Conservation (phyloP, 2,329 filamentous ascomycete genomes). For the Penicillium crustosum region DNA sequence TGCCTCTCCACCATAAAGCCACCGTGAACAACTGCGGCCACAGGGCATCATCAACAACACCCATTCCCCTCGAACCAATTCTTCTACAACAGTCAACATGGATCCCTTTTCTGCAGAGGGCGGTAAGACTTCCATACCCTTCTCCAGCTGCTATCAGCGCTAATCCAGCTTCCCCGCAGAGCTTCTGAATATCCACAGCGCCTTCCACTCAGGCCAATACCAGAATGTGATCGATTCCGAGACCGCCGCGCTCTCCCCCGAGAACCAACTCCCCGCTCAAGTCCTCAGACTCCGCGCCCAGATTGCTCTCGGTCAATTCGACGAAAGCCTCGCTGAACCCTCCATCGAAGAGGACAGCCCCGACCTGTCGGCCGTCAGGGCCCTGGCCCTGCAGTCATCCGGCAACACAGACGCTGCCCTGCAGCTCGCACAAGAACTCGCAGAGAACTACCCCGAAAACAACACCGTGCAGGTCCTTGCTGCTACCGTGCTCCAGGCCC, state of each 20-base stretch:
- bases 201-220: slow-evolving; percentile 77
- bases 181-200: slow-evolving; percentile 66
- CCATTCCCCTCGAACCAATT: slow-evolving; percentile 8
- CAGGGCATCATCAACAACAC: slow-evolving; percentile 22
- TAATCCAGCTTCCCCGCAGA: slow-evolving; percentile 45
- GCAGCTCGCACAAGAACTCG: slow-evolving; percentile 65
- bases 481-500: slow-evolving; percentile 77
- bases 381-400: slow-evolving; percentile 66
- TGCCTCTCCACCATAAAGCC: slow-evolving; percentile 22
- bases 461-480: slow-evolving; percentile 75
- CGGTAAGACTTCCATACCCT: slow-evolving; percentile 42
- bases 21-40: slow-evolving; percentile 23
- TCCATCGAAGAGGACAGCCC: slow-evolving; percentile 65
- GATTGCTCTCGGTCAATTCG: slow-evolving; percentile 76
- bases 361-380: slow-evolving; percentile 73
- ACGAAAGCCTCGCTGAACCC: slow-evolving; percentile 68
- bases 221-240: slow-evolving; percentile 83
- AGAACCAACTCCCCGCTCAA: slow-evolving; percentile 74
- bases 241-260: slow-evolving; percentile 71
- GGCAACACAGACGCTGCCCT: slow-evolving; percentile 65
- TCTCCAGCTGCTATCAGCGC: not conserved
- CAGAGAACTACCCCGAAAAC: slow-evolving; percentile 68
- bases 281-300: slow-evolving; percentile 78
- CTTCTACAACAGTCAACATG: slow-evolving; percentile 43
- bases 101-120: slow-evolving; percentile 66